Evolutionary conservation across 352 stramenopile species (phyloP), one percentile per base, ranked within the genome.

Genomic region (Globisporangium uncinulatum): DNA sequence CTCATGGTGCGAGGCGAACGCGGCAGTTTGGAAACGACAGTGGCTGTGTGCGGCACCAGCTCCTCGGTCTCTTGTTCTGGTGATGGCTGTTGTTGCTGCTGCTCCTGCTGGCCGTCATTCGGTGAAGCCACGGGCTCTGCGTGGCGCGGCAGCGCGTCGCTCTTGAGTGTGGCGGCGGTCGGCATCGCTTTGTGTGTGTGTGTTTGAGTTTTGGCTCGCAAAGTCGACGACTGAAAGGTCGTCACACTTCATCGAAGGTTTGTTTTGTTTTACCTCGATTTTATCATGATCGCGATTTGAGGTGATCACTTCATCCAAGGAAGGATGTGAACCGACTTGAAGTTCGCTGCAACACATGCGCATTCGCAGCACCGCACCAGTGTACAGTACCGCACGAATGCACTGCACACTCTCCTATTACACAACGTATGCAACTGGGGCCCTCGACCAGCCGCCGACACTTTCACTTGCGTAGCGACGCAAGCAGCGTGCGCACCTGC

Each of bases 331-430:
- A 29, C 24, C 24, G 24, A 29, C 9, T 50, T 50, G 44, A 50
- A 50, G 44, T 32, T 50, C 19, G 19, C 44, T 32, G 24, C 32
- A 54, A 51, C 56, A 63, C 54, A 55, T 57, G 24, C 24, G 24
- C 24, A 29, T 29, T 29, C 24, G 24, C 24, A 29, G 24, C 24
- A 29, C 24, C 24, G 24, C 24, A 29, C 24, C 24, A 29, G 24
- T 29, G 4, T 29, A 29, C 24, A 29, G 24, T 29, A 29, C 24
- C 24, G 24, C 24, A 29, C 24, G 24, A 29, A 29, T 29, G 24
- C 24, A 29, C 24, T 4, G 24, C 24, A 29, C 4, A 29, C 24
- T 29, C 24, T 29, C 24, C 24, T 29, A 29, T 4, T 29, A 29
- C 24, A 29, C 24, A 29, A 29, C 24, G 24, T 29, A 29, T 29